Evolutionary conservation across 768 basidiomycete genomes (phyloP), one percentile per base, ranked within the genome.

Genomic region (Leccinum aurantiacum): DNA sequence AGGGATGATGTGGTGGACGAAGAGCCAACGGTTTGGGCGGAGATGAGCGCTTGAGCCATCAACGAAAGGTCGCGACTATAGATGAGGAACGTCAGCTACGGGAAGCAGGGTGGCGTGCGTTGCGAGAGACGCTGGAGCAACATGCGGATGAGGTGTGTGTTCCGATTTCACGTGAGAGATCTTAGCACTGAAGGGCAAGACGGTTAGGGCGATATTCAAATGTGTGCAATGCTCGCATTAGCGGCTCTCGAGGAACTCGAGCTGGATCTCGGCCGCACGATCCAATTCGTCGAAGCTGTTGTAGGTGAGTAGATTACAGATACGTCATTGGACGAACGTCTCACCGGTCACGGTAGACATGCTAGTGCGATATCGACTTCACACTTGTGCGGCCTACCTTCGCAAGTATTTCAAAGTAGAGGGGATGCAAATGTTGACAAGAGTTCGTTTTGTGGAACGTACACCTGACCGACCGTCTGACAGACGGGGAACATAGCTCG

Each of bases 151-250:
- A 84, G 75, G 89, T 89, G 59, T 7, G 70, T 54, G 25, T 71
- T 61, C n/a, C 29, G 29, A 31, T 17, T 57, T 49, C 29, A 4
- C 27, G 24, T 9, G 2, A 15, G 48, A 31, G 33, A 25, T 46
- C 8, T 37, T 7, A 38, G 25, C 8, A 11, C 33, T 62, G 27
- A 64, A 57, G 58, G 19, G 15, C 47, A n/a, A 19, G 44, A 60
- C 19, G 15, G 24, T 50, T 59, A 92, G 88, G 91, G 91, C 14
- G 87, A 93, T 66, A 77, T 91, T 1, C 91, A 92, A 67, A 89
- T 86, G 79, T 91, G 90, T 71, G 84, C 89, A 1, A 84, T 90
- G 79, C 68, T 93, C 17, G 78, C 83, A 4, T 67, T 90, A 1
- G 74, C 92, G 19, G 89, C 85, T 6, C 77, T 80, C 0, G 65